phyloP scores from a whole-genome alignment of 768 basidiomycete species.

The Termitomyces titanicus region DNA sequence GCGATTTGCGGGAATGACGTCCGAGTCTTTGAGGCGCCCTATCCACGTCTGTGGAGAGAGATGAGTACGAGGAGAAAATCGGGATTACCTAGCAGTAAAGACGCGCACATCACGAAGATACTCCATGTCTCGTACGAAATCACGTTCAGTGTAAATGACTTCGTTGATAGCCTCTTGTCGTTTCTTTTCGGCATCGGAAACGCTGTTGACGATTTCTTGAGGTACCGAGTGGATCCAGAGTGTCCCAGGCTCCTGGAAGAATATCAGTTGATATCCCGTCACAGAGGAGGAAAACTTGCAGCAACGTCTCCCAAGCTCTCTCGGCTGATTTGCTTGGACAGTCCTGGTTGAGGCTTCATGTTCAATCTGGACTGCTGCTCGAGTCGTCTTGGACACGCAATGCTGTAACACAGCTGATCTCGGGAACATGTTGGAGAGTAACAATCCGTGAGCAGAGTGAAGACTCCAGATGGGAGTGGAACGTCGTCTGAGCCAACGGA shows the following conservation, averaged over 20 bases:
- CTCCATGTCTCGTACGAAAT: slow-evolving; percentile 98
- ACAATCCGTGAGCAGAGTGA: slow-evolving; percentile 94
- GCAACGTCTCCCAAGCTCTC: slow-evolving; percentile 81
- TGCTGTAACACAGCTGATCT: slow-evolving; percentile 95
- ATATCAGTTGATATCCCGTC: slow-evolving; percentile 2
- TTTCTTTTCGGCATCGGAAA: slow-evolving; percentile 90
- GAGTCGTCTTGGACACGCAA: slow-evolving; percentile 89
- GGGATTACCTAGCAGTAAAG: background rate
- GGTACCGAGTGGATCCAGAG: slow-evolving; percentile 98
- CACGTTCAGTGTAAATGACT: slow-evolving; percentile 90
- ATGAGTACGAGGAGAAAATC: slow-evolving; percentile 3
- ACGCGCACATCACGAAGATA: slow-evolving; percentile 86
- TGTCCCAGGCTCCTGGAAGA: slow-evolving; percentile 51
- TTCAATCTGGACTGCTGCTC: slow-evolving; percentile 95
- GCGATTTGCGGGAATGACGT: slow-evolving; percentile 73
- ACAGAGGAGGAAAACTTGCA: slow-evolving; percentile 36
- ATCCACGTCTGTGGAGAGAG: slow-evolving; percentile 69
- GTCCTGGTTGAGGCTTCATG: slow-evolving; percentile 88
- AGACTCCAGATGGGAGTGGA: slow-evolving; percentile 86
- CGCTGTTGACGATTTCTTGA: slow-evolving; percentile 88
- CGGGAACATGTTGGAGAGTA: slow-evolving; percentile 97
- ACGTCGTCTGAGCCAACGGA: slow-evolving; percentile 54
- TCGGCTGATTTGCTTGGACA: slow-evolving; percentile 78
- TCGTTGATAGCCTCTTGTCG: slow-evolving; percentile 99
- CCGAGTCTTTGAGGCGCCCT: slow-evolving; percentile 69